Evolutionary conservation across 2,329 filamentous ascomycete genomes (phyloP), one percentile per base, ranked within the genome.

Genomic region (Phaeomoniella chlamydospora): DNA sequence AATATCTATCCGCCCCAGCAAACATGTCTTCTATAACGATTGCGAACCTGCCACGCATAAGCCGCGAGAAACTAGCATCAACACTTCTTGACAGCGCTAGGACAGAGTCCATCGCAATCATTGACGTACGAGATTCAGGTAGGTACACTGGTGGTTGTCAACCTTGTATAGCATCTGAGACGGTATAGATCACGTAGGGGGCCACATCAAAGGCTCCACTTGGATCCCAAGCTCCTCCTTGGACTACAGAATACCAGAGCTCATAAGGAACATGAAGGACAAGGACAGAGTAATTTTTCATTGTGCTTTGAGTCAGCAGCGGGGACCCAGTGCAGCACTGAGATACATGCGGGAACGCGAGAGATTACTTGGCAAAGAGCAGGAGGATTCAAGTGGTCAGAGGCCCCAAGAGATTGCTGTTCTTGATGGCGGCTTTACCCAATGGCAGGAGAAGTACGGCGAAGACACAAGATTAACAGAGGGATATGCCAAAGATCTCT

Each of bases 271-370:
- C 31, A 70, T 94, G 33, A 65, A 74, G 44, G 75, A 79, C 51
- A 86, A 85, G 56, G 74, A 90, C 38, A 79, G 71, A 9, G 85
- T 98, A 11, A 74, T 98, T 1, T 98, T 98, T 57, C 90, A 98
- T 62, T 98, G 90, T 59, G 81, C 83, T 13, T 65, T 96, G 37
- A 88, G 80, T 46, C 90, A 96, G 63, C 81, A 94, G 61, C 70
- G 90, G 1, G 90, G 90, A 0, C 90, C 90, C 0, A 72, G 72
- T 35, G 86, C 88, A 3, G 90, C 90, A 3, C 60, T 94, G 46
- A 68, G 70, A 49, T 96, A 94, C 56, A 53, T 51, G 1, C 52
- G 60, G 4, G 80, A 86, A 60, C 67, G 75, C 33, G 74, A 80
- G 45, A 62, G 68, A 36, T 40, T 67, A 42, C 49, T 65, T 18